These are phyloP conservation scores for Ascosphaera acerosa DNA, from an alignment of 2,329 filamentous ascomycete genomes.

Conservation along the genomic window DNA sequence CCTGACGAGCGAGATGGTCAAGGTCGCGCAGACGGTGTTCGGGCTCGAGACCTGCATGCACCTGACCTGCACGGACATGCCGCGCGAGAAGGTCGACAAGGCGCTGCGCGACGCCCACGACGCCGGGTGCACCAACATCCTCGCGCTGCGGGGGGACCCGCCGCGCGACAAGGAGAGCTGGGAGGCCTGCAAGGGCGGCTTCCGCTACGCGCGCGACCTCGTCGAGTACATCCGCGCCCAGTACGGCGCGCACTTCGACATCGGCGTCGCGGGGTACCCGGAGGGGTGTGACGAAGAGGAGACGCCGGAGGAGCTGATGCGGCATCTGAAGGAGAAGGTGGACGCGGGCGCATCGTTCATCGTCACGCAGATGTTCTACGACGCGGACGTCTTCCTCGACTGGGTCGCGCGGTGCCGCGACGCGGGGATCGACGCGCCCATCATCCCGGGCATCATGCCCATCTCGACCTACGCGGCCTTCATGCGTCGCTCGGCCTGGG, in stretches of 20 bases:
- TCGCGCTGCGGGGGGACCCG: constrained; percentile 79
- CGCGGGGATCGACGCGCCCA: constrained; percentile 58
- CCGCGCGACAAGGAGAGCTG: constrained; percentile 85
- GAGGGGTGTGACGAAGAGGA: constrained; percentile 89
- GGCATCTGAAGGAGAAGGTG: constrained; percentile 91
- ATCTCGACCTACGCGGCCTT: constrained; percentile 93
- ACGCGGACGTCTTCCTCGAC: constrained; percentile 76
- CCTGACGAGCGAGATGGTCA: constrained; percentile 92
- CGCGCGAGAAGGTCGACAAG: constrained; percentile 66
- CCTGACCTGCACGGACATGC: constrained; percentile 96
- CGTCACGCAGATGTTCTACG: constrained; percentile 99
- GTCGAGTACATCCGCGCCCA: constrained; percentile 56
- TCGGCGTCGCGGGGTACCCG: constrained; percentile 89
- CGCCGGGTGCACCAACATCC: constrained; percentile 88
- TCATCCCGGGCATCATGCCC: constrained; percentile 72
- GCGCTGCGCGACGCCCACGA: constrained; percentile 76
- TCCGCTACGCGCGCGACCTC: constrained; percentile 78
- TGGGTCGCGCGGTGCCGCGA: constrained; percentile 76
- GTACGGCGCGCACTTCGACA: constrained; percentile 83
- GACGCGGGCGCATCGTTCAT: constrained; percentile 85
- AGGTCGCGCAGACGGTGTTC: constrained; percentile 81
- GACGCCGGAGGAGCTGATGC: constrained; percentile 58
- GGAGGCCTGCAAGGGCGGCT: constrained; percentile 66
- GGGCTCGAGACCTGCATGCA: constrained; percentile 98
- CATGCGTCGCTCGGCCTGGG: constrained; percentile 69